Evolutionary conservation across 139 green algal genomes (phyloP), one percentile per base, ranked within the genome.

Genomic region (Chlamydomonas sphaeroides): DNA sequence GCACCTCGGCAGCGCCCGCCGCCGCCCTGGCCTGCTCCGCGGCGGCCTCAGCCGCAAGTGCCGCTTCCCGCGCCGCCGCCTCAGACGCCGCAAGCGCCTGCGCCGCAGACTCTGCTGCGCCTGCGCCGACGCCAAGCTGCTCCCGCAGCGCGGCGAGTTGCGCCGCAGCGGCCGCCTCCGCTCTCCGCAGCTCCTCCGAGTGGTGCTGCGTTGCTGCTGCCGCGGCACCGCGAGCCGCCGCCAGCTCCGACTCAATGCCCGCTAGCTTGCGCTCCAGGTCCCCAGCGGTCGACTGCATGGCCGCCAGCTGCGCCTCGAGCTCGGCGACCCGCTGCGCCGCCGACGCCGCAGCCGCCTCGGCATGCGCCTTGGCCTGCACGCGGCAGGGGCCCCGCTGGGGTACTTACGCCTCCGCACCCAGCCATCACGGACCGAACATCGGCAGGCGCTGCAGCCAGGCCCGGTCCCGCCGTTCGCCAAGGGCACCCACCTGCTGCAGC

Each of bases 171-270:
- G 56, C 15, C 6, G 57, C 57, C 28, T 56, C 30, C 17, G 15
- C 38, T 15, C 32, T 48, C 32, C 17, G 32, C 49, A 35, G 53
- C 71, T 79, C 35, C 59, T 61, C 59, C 28, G 18, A 5, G 39
- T 45, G 36, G 2, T 30, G 5, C 25, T 26, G 28, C 39, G 41
- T 45, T n/a, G 45, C 45, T 8, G 42, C 59, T 39, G n/a, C 61
- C 39, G 18, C 39, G 15, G 73, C 73, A 1, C 30, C 39, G 28
- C 53, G 57, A 0, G 59, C 65, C 14, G 57, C 73, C 42, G 32
- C 61, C 42, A 72, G 45, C 33, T 65, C 28, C 14, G 61, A 18
- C 75, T 72, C 75, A n/a, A 82, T 42, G 32, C 23, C n/a, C 61
- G 62, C 59, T 3, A 82, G 6, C 1, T 62, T 39, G 42, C 8